phyloP scores from a whole-genome alignment of 805 yeast genomes.

The Dipodascus albidus region DNA sequence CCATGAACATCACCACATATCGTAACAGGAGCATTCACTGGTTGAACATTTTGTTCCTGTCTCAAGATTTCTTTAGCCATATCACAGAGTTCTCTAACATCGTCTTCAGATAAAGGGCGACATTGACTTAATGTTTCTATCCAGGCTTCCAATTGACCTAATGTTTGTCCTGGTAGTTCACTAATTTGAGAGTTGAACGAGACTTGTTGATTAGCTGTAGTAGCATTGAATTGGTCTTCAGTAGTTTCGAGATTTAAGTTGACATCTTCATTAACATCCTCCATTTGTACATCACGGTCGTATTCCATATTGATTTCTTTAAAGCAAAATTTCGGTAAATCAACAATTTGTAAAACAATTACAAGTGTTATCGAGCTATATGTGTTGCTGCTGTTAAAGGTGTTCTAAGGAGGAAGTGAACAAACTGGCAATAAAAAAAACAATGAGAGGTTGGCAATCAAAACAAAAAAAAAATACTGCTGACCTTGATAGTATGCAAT shows the following conservation, averaged over 20 bases:
- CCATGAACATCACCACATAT: constrained; percentile 98
- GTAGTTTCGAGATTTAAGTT: constrained; percentile 68
- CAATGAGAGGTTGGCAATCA: not conserved
- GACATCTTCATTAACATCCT: constrained; percentile 27
- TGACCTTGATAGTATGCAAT: not conserved
- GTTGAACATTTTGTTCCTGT: constrained; percentile 89
- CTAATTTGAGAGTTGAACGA: constrained; percentile 34
- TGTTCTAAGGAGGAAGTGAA: not conserved
- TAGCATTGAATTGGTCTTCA: constrained; percentile 30
- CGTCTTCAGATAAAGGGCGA: constrained; percentile 75
- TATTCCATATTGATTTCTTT: constrained; percentile 27
- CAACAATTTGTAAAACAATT: too few species aligned
- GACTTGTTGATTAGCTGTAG: not conserved
- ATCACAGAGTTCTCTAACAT: constrained; percentile 68
- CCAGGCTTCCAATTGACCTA: constrained; percentile 79
- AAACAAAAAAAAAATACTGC: not conserved
- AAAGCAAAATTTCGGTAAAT: too few species aligned
- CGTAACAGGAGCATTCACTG: constrained; percentile 90
- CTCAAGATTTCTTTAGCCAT: constrained; percentile 89
- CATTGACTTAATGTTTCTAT: constrained; percentile 71
- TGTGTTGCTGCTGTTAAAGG: not conserved
- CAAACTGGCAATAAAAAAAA: not conserved
- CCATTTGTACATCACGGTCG: constrained; percentile 31
- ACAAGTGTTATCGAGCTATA: too few species aligned
- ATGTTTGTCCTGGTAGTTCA: constrained; percentile 32